phyloP scores from a whole-genome alignment of 495 filamentous ascomycete species.

The Annulohypoxylon bovei region DNA sequence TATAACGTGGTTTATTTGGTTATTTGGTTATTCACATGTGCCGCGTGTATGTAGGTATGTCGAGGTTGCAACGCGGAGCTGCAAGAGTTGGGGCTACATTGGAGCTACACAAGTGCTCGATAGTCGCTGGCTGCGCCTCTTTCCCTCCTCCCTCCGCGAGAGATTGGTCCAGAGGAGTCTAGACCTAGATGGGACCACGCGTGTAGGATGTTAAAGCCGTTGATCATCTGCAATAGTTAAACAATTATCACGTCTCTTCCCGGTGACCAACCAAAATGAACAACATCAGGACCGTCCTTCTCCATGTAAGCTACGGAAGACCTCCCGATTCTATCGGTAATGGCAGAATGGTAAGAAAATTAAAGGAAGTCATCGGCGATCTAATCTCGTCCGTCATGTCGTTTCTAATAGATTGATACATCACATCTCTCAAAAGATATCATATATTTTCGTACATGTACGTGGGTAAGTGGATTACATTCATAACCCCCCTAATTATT shows the following conservation, averaged over 20 bases:
- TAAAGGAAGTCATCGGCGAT: background rate
- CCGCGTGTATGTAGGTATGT: background rate
- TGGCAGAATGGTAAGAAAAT: background rate
- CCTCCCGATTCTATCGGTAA: background rate
- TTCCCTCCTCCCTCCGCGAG: background rate
- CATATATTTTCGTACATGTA: background rate
- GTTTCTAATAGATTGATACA: background rate
- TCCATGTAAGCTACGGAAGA: background rate
- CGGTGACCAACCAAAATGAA: background rate
- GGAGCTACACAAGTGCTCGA: background rate
- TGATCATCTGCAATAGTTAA: background rate
- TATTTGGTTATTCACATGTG: background rate
- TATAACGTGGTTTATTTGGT: background rate
- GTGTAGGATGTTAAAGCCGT: background rate
- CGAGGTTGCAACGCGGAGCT: background rate
- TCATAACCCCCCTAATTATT: background rate
- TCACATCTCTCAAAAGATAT: conserved; percentile 1
- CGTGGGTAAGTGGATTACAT: background rate
- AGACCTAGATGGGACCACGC: background rate
- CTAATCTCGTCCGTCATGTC: background rate
- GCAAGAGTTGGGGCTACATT: background rate
- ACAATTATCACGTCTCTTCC: background rate
- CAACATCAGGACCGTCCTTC: background rate
- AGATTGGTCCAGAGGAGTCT: background rate
- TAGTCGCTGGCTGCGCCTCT: conserved; percentile 1